Evolutionary conservation across 768 basidiomycete genomes (phyloP).

Genomic region (Kondoa subrosea): DNA sequence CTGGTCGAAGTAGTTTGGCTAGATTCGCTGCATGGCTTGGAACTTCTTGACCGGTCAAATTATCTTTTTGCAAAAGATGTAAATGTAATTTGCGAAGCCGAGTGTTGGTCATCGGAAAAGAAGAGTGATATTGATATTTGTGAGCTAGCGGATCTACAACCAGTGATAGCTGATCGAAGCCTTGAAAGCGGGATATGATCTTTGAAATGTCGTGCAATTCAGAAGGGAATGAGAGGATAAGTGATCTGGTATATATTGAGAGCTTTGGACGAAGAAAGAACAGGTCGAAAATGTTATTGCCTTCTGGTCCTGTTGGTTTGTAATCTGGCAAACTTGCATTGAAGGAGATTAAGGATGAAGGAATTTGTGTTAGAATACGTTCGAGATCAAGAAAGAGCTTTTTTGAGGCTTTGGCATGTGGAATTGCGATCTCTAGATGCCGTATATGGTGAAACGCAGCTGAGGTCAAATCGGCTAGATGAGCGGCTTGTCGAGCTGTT

Average conservation of each 20-base stretch:
- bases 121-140: neutral
- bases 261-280: neutral
- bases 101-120: neutral
- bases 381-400: neutral
- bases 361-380: neutral
- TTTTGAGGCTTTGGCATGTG: neutral
- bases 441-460: neutral
- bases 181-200: neutral
- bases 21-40: neutral
- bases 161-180: neutral
- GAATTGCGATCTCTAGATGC: neutral
- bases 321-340: neutral
- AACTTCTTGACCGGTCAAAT: neutral
- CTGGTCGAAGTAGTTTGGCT: neutral
- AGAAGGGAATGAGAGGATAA: neutral
- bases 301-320: neutral
- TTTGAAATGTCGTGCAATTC: neutral
- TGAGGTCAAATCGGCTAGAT: neutral
- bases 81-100: neutral
- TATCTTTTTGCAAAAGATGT: neutral
- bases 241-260: neutral
- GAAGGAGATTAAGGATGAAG: neutral
- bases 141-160: neutral
- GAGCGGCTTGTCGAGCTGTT: neutral
- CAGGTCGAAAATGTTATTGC: neutral